These are phyloP conservation scores for Aphanomyces euteiches DNA, from an alignment of 352 stramenopile species.

Conservation along the genomic window DNA sequence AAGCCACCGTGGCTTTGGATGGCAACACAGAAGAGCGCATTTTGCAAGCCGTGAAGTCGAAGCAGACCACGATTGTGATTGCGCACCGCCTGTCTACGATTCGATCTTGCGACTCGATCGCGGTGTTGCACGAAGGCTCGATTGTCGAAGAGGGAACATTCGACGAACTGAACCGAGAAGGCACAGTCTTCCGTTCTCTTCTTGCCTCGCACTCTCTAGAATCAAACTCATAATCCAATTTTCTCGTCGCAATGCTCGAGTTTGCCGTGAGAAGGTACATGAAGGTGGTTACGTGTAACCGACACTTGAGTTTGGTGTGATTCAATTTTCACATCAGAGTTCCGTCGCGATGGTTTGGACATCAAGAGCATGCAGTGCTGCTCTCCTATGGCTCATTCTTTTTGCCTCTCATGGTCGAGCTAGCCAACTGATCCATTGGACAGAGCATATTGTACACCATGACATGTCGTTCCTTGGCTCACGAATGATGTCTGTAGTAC, in stretches of 20 bases:
- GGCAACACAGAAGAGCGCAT: constrained; percentile 79
- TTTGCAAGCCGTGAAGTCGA: constrained; percentile 38
- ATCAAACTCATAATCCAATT: neutral
- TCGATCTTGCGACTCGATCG: constrained; percentile 76
- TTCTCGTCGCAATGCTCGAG: too few species aligned
- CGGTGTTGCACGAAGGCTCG: constrained; percentile 72
- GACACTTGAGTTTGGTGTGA: too few species aligned
- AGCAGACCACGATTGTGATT: constrained; percentile 85
- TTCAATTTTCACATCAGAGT: too few species aligned
- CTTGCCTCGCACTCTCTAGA: constrained; percentile 31
- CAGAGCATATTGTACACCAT: neutral
- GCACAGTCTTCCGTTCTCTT: constrained; percentile 73
- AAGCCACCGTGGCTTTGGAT: constrained; percentile 81
- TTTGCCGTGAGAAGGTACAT: too few species aligned
- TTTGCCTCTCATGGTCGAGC: neutral
- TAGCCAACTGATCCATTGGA: neutral
- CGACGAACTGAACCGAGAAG: constrained; percentile 67
- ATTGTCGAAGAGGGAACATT: constrained; percentile 77
- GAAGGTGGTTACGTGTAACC: too few species aligned
- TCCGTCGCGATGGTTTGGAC: too few species aligned
- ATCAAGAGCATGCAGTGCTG: too few species aligned
- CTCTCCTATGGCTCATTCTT: neutral
- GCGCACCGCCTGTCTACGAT: constrained; percentile 84
- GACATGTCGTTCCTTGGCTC: neutral
- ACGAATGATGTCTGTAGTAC: constrained; percentile 20